Evolutionary conservation across 768 basidiomycete genomes (phyloP), one percentile per base, ranked within the genome.

Genomic region (Trametes cingulata): DNA sequence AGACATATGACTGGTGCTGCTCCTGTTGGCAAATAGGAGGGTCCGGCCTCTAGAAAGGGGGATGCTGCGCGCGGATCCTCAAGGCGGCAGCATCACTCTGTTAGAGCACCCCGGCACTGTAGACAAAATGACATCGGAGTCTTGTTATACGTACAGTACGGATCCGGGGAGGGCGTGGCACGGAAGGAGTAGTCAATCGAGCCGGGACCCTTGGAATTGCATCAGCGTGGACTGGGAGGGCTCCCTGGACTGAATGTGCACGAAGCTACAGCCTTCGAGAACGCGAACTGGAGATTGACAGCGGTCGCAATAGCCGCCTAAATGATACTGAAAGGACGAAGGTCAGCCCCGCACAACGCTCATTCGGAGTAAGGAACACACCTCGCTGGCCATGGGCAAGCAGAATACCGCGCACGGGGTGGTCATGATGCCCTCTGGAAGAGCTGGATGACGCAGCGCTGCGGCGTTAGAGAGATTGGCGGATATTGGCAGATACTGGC

Each of bases 241-340:
- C 14, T 33, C 22, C 19, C 25, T 29, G 40, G 35, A 56, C 9
- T 56, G 35, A 56, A 56, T 56, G 45, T 24, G 14, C 35, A 47
- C 42, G 56, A 57, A 57, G 56, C 46, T 48, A 50, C 33, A 56
- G 24, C 35, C 7, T 56, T 61, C 53, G 60, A 52, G 60, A 61
- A 56, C 49, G 42, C 25, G 15, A 4, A 12, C 15, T 6, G 25
- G 19, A 19, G 20, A 39, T 22, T 50, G 60, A 53, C 52, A 60
- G 46, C 47, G 59, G 50, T 9, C 24, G 22, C 29, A 41, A 24
- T 57, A 57, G 25, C 56, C 47, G 46, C 40, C 46, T 49, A 49
- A 24, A 55, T 24, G 48, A 36, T 15, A 24, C 27, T 20, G 42
- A 14, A 29, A 20, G 15, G 12, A 22, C 7, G 40, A 39, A 52